Evolutionary conservation across 164 flowering plant species (phyloP).

Genomic region (Cinnamomum micranthum): DNA sequence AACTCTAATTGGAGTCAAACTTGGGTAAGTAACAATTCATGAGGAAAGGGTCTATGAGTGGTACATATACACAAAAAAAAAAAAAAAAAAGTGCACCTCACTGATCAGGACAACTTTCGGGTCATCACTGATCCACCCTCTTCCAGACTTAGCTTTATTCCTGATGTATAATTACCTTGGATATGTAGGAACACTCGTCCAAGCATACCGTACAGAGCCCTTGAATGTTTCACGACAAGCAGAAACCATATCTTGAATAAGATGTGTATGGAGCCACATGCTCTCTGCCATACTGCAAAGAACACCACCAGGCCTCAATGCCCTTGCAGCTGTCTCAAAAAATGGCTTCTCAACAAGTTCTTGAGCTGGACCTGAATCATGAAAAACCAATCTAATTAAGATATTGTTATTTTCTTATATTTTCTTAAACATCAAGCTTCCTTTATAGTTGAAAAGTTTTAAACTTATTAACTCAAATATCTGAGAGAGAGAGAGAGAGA

Average conservation of each 20-base stretch:
- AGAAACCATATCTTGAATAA: conserved; percentile 78
- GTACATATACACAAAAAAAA: no score
- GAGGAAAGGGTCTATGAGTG: no score
- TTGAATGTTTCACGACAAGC: conserved; percentile 77
- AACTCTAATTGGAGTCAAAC: no score
- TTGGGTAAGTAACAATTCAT: no score
- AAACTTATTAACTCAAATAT: neutral
- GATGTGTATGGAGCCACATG: conserved; percentile 99
- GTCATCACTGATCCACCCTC: no score
- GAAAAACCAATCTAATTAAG: neutral
- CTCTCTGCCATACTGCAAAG: conserved; percentile 97
- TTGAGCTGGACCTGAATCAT: conserved; percentile 84
- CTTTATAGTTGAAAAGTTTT: neutral
- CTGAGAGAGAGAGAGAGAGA: neutral
- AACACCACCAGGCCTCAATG: conserved; percentile 94
- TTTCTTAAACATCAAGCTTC: neutral
- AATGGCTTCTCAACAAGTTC: conserved; percentile 96
- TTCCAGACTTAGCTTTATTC: no score
- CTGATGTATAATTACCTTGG: conserved; percentile 57
- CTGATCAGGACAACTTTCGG: no score
- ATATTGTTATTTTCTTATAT: neutral
- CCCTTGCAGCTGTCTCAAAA: conserved; percentile 73
- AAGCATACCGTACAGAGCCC: conserved; percentile 94
- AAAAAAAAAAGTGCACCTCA: no score
- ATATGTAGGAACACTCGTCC: conserved; percentile 97